Conservation (phyloP, 139 green algal species). For the Pleodorina starrii region DNA sequence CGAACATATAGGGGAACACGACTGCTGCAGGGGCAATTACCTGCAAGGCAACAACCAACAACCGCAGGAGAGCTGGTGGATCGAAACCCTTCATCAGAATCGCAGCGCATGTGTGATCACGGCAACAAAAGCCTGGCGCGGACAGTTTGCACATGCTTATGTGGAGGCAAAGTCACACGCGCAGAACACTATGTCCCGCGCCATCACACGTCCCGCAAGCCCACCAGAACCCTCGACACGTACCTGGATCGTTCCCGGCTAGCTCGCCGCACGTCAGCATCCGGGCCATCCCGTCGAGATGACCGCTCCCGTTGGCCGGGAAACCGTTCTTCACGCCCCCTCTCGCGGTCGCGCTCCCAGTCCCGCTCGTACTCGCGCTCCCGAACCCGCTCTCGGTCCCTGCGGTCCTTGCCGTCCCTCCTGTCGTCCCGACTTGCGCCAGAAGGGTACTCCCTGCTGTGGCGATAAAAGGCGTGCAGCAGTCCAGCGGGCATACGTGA, state of each 20-base stretch:
- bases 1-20: background rate
- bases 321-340: background rate
- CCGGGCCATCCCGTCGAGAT: background rate
- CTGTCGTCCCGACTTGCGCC: background rate
- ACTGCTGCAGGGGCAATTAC: background rate
- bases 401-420: conserved; percentile 4
- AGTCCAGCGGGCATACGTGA: too few relatives aligned
- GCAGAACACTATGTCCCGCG: too few relatives aligned
- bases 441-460: background rate
- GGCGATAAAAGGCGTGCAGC: too few relatives aligned
- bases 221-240: too few relatives aligned
- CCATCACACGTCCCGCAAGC: too few relatives aligned
- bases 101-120: too few relatives aligned
- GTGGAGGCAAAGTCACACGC: too few relatives aligned
- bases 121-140: too few relatives aligned
- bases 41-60: background rate
- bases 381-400: background rate
- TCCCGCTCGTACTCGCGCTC: background rate
- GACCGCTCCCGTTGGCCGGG: background rate
- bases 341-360: background rate
- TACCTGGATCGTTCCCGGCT: conserved; percentile 15
- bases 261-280: background rate
- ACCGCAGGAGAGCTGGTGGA: background rate
- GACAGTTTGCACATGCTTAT: too few relatives aligned
- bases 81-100: background rate